Evolutionary conservation across 306 rosid genomes (phyloP), one percentile per base, ranked within the genome.

Genomic region (Casuarina glauca): DNA sequence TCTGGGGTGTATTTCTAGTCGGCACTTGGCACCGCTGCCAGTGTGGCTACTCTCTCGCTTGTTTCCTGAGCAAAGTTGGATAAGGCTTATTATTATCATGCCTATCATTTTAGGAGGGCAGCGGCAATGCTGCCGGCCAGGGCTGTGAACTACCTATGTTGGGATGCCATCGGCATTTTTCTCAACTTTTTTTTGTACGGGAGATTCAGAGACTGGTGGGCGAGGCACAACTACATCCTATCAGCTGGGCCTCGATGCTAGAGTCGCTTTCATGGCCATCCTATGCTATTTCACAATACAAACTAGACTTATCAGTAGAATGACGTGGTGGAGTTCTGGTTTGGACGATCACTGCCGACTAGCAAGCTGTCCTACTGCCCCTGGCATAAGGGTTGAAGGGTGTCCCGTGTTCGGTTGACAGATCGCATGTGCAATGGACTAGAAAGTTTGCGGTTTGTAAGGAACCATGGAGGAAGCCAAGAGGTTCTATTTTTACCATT

Each of bases 1-100:
- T 91, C 54, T 93, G 96, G 96, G 96, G 97, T 9, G 50, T 91
- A 0, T 93, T 88, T 86, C 90, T 91, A 57, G 61, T 91, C 1
- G 93, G 96, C 5, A 3, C 2, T 51, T 93, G 0, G 82, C 87
- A 4, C 94, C 97, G 0, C 71, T 91, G 12, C 93, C 90, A 0
- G 83, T 84, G 32, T 91, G 92, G 94, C 1, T 85, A 0, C 85
- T 89, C 2, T 52, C 85, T 0, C 76, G 73, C 26, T 77, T 69
- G 44, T 87, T 82, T 74, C 94, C 96, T 0, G 58, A 88, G n/a
- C 78, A 84, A 16, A 83, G 75, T 49, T 89, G 89, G 93, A 84
- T 87, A 15, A 17, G 55, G 6, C 93, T 89, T 70, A 87, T 93
- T 46, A 87, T 93, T 46, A 77, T 87, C 81, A 84, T 90, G 88